Base-by-base conservation (phyloP, 2,329 filamentous ascomycete genomes). In the Trichoderma brevicompactum region DNA sequence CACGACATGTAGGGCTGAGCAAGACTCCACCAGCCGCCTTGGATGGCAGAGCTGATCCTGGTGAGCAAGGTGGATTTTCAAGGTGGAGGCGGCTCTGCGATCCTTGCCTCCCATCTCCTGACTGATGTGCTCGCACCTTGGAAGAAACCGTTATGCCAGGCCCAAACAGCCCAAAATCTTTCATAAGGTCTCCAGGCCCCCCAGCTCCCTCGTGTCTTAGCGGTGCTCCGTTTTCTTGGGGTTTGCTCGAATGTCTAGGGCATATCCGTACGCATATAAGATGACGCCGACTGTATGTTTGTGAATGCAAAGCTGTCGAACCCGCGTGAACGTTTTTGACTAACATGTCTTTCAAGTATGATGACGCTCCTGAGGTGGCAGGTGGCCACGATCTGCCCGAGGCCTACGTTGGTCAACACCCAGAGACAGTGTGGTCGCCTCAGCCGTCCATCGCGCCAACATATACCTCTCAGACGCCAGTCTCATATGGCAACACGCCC, bases 121-220 rank as follows among this genome's bases (percentile, higher is more conserved):
- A 54, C 46, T 43, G 28, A 63, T 46, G 28, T 44, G 40, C 28
- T 41, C 17, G 46, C 38, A 19, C 34, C 2, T 32, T 17, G 0
- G 1, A 40, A 60, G 34, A 62, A 23, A 28, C 7, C 38, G 28
- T n/a, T 19, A 40, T 7, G 15, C 28, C 28, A 58, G 36, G 36
- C 38, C 13, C 38, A 40, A 43, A 50, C 46, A 17, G 40, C 23
- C 49, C 40, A 9, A 44, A 54, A 46, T 44, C 60, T 23, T 63
- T 63, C 60, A 63, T 54, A 63, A 63, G 40, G 28, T 63, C 49
- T 7, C 28, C 12, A 23, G 17, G n/a, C 49, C 60, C 59, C 59
- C 59, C 49, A 63, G 41, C 40, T 54, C 41, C 58, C 58, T 28
- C 28, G 48, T 61, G 23, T 41, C 36, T n/a, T 19, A 34, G 60